Evolutionary conservation across 495 filamentous ascomycete genomes (phyloP).

Genomic region (Hapsidospora chrysogenum): DNA sequence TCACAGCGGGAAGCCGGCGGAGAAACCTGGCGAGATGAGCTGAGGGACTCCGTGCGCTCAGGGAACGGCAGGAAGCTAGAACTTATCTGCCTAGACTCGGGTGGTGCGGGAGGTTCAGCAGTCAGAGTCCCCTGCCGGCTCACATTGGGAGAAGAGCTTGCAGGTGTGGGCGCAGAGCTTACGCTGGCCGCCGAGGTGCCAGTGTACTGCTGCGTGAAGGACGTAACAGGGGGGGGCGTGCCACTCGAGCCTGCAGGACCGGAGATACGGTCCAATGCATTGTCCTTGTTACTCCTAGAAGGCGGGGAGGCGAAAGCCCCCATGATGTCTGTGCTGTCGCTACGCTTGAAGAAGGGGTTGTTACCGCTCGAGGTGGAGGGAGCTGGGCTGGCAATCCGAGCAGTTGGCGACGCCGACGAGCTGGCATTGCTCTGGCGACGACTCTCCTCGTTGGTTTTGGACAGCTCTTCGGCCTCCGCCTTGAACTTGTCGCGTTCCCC

Average conservation of each 20-base stretch:
- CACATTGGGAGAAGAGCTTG: slow-evolving; percentile 36
- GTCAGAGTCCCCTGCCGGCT: slow-evolving; percentile 26
- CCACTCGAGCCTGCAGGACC: slow-evolving; percentile 44
- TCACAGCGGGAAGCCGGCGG: slow-evolving; percentile 45
- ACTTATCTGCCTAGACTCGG: slow-evolving; percentile 55
- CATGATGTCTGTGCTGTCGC: slow-evolving; percentile 49
- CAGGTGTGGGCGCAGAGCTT: slow-evolving; percentile 35
- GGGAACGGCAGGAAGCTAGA: slow-evolving; percentile 54
- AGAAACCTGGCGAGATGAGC: slow-evolving; percentile 63
- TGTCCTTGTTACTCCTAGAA: slow-evolving; percentile 33
- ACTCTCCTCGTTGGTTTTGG: slow-evolving; percentile 42
- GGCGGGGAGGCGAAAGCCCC: slow-evolving; percentile 29
- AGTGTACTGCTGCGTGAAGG: slow-evolving; percentile 48
- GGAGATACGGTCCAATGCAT: slow-evolving; percentile 80
- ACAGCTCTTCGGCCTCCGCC: slow-evolving; percentile 52
- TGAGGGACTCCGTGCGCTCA: slow-evolving; percentile 46
- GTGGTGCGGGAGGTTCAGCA: slow-evolving; percentile 39
- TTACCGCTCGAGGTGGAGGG: slow-evolving; percentile 60
- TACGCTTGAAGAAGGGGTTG: slow-evolving; percentile 80
- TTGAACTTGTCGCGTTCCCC: slow-evolving; percentile 72
- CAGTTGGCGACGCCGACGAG: slow-evolving; percentile 18
- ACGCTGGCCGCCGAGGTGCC: slow-evolving; percentile 31
- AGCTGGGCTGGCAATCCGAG: slow-evolving; percentile 46
- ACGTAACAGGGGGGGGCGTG: slow-evolving; percentile 40
- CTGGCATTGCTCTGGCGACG: slow-evolving; percentile 20